A percentile compares a stretch with the other conserved stretches of the same genome.
Conservation (phyloP, 2,329 filamentous ascomycete genomes). For the Samsoniella hepiali region DNA sequence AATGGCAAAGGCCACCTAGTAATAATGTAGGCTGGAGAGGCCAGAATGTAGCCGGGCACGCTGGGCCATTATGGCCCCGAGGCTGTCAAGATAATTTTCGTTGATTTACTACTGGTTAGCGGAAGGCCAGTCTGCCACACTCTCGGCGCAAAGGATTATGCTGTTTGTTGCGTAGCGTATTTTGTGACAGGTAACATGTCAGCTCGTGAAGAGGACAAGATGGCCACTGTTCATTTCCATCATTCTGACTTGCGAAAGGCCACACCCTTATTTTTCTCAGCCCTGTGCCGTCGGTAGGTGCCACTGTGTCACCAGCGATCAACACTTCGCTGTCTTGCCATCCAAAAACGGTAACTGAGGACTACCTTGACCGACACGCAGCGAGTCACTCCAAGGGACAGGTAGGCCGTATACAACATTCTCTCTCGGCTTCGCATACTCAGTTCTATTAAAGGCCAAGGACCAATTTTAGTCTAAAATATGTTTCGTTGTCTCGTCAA, state of each 20-base stretch:
- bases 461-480: not conserved
- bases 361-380: not conserved
- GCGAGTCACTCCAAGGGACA: not conserved
- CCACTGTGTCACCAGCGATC: not conserved
- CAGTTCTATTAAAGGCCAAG: not conserved
- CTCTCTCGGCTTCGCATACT: too few relatives aligned
- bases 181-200: not conserved
- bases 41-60: not conserved
- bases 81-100: not conserved
- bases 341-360: not conserved
- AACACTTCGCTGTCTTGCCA: not conserved
- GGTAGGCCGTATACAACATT: not conserved
- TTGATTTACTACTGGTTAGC: not conserved
- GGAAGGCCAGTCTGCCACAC: not conserved
- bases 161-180: not conserved
- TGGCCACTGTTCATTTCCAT: not conserved
- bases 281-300: not conserved
- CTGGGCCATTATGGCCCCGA: not conserved
- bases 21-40: not conserved
- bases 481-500: conserved; percentile 14
- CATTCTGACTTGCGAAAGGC: not conserved
- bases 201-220: not conserved
- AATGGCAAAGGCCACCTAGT: conserved; percentile 24
- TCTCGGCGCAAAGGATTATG: not conserved
- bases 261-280: not conserved